A percentile compares a stretch with the other conserved stretches of the same genome.
These are phyloP conservation scores for Coemansia reversa DNA, from an alignment of 192 early-diverging fungal species.

Conservation along the genomic window DNA sequence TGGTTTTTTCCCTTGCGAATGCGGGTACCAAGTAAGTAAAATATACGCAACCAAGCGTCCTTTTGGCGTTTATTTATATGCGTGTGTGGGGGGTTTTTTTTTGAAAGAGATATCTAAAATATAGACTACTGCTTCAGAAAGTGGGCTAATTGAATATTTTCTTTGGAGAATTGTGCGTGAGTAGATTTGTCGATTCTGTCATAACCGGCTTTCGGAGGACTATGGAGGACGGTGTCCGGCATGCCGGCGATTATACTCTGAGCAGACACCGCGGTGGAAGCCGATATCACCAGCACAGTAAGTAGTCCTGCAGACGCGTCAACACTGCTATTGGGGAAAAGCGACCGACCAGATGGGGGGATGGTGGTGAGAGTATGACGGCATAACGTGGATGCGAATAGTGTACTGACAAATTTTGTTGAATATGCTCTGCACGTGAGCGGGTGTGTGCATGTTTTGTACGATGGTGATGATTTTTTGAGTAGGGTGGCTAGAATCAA, in stretches of 20 bases:
- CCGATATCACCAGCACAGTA: constrained; percentile 91
- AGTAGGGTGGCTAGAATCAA: constrained; percentile 66
- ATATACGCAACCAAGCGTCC: neutral
- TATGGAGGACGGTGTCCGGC: constrained; percentile 94
- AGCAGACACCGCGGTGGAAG: constrained; percentile 66
- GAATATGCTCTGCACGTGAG: too few relatives aligned
- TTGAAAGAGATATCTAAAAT: too few relatives aligned
- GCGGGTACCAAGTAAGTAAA: constrained; percentile 88
- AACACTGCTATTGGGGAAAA: too few relatives aligned
- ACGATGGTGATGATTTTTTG: neutral
- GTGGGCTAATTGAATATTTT: constrained; percentile 1
- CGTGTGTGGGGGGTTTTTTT: too few relatives aligned
- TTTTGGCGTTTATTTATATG: neutral
- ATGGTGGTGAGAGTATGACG: too few relatives aligned
- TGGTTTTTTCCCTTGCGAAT: constrained; percentile 96
- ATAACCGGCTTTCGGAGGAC: constrained; percentile 96
- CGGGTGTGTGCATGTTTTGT: constrained; percentile 6
- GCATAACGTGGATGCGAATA: too few relatives aligned
- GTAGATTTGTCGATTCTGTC: constrained; percentile 98
- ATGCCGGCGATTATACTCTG: constrained; percentile 85
- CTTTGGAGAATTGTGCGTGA: neutral
- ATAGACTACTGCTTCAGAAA: too few relatives aligned
- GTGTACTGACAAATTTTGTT: too few relatives aligned
- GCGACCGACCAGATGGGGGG: too few relatives aligned
- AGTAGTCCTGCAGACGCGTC: constrained; percentile 24